These are phyloP conservation scores for Coprinellus aureogranulatus DNA, from an alignment of 768 basidiomycete genomes.

Conservation along the genomic window DNA sequence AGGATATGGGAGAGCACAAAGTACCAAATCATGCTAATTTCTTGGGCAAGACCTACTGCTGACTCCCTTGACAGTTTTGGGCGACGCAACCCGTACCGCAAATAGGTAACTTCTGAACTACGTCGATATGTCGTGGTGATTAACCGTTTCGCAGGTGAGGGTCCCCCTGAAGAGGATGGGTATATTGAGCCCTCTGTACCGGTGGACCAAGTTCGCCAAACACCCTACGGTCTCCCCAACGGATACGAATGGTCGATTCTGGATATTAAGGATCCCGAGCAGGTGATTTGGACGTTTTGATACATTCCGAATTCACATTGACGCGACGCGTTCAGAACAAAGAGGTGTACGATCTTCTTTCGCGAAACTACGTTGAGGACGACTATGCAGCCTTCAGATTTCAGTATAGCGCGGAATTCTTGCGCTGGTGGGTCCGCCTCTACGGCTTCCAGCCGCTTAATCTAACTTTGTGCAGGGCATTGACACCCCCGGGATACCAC, in stretches of 20 bases:
- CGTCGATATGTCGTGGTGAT: neutral
- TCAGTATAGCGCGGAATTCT: slow-evolving; percentile 91
- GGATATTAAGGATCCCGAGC: slow-evolving; percentile 71
- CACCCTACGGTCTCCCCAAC: slow-evolving; percentile 83
- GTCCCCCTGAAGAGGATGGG: slow-evolving; percentile 70
- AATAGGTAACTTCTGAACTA: slow-evolving; percentile 42
- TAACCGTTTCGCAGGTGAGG: slow-evolving; percentile 54
- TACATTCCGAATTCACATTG: neutral
- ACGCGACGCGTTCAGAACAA: slow-evolving; percentile 55
- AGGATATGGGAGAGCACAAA: slow-evolving; percentile 87
- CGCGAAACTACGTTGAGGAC: slow-evolving; percentile 95
- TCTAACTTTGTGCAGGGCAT: slow-evolving; percentile 58
- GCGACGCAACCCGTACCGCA: slow-evolving; percentile 96
- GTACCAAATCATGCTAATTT: slow-evolving; percentile 39
- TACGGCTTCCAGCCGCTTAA: neutral
- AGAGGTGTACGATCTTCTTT: slow-evolving; percentile 90
- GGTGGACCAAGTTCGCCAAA: slow-evolving; percentile 77
- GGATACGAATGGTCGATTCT: slow-evolving; percentile 90
- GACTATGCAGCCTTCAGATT: slow-evolving; percentile 95
- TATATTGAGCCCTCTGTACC: slow-evolving; percentile 83
- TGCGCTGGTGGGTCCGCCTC: slow-evolving; percentile 64
- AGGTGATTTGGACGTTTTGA: slow-evolving; percentile 46
- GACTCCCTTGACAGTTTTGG: slow-evolving; percentile 72
- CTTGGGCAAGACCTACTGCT: slow-evolving; percentile 1
- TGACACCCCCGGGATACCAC: slow-evolving; percentile 89